Evolutionary conservation across 202 grass and related monocot genomes (phyloP).

Genomic region (Saccharum hybrid): DNA sequence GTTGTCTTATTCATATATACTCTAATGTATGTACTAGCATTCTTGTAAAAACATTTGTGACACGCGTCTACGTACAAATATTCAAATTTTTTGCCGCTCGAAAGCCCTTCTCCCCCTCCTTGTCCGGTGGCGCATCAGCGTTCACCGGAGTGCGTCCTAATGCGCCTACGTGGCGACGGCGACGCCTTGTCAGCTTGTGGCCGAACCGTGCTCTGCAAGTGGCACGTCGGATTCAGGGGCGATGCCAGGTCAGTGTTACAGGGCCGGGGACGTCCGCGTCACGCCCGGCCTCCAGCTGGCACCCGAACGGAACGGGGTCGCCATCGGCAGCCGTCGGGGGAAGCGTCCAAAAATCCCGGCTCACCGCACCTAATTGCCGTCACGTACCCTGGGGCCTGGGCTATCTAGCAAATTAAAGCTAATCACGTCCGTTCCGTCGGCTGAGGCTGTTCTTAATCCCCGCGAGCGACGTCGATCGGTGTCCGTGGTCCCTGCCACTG

Average conservation of each 20-base stretch:
- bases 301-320: not conserved
- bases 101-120: no score
- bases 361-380: constrained; percentile 6
- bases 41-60: no score
- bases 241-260: constrained; percentile 53
- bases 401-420: not conserved
- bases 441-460: constrained; percentile 13
- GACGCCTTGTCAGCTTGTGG: constrained; percentile 41
- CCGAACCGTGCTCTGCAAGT: constrained; percentile 19
- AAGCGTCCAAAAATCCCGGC: constrained; percentile 33
- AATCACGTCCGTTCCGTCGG: constrained; percentile 7
- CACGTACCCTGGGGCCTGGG: not conserved
- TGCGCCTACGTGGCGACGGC: constrained; percentile 42
- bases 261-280: constrained; percentile 14
- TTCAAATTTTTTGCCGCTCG: no score
- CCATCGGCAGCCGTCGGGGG: constrained; percentile 40
- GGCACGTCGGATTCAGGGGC: constrained; percentile 63
- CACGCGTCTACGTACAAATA: no score
- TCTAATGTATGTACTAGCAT: no score
- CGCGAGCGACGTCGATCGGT: not conserved
- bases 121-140: constrained; percentile 10
- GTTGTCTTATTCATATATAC: no score
- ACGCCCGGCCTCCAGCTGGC: constrained; percentile 9
- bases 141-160: not conserved
- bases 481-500: not conserved